Conservation (phyloP, 2,329 filamentous ascomycete species). For the Aspergillus clavatus region DNA sequence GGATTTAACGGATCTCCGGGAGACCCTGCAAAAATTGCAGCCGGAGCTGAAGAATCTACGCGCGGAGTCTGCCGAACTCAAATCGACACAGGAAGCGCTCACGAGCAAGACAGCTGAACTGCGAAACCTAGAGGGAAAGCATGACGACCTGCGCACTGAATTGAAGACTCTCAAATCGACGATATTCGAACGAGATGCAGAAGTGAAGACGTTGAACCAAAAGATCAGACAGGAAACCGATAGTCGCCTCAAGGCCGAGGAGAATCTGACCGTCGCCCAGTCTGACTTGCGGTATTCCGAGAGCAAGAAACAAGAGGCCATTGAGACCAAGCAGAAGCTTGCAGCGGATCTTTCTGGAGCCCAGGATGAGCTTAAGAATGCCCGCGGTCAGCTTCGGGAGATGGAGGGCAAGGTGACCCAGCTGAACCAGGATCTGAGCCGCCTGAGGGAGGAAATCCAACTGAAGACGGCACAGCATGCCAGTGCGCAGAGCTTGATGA, state of each 20-base stretch:
- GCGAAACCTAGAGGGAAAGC: conserved; percentile 70
- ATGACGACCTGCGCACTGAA: conserved; percentile 76
- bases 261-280: conserved; percentile 67
- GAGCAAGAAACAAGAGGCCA: conserved; percentile 71
- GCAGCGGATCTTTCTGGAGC: conserved; percentile 64
- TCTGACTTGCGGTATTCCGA: conserved; percentile 75
- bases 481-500: conserved; percentile 78
- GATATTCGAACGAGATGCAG: conserved; percentile 66
- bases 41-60: conserved; percentile 76
- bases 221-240: conserved; percentile 71
- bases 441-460: conserved; percentile 71
- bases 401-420: conserved; percentile 70
- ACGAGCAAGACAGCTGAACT: conserved; percentile 59
- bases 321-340: conserved; percentile 67
- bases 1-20: conserved; percentile 74
- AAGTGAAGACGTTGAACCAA: conserved; percentile 73
- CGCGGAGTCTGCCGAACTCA: conserved; percentile 70
- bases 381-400: conserved; percentile 58
- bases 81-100: conserved; percentile 70
- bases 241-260: conserved; percentile 68
- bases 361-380: conserved; percentile 62
- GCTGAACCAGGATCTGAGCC: conserved; percentile 62
- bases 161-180: conserved; percentile 65
- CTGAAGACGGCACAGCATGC: conserved; percentile 81
- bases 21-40: conserved; percentile 77